phyloP scores from a whole-genome alignment of 2,329 filamentous ascomycete species.

The Diaporthe velutina region DNA sequence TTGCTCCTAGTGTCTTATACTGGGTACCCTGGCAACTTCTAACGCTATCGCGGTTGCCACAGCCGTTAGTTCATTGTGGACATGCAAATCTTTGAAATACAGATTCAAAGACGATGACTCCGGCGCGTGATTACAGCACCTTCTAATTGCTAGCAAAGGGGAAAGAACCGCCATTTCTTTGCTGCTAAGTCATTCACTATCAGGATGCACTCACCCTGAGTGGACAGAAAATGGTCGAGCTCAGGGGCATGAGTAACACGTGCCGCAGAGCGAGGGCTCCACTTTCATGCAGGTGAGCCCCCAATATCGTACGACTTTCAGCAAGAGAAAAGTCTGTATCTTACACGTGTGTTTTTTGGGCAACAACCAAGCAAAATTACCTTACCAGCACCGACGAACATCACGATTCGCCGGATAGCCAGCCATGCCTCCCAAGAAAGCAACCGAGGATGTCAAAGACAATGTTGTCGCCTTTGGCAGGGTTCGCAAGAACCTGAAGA shows the following conservation, averaged over 20 bases:
- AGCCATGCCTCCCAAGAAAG: slow-evolving; percentile 58
- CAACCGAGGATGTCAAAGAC: slow-evolving; percentile 51
- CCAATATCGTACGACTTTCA: slow-evolving; percentile 28
- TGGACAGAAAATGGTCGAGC: slow-evolving; percentile 11
- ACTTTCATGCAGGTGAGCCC: slow-evolving; percentile 9
- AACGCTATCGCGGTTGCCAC: too few species aligned
- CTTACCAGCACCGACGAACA: background rate
- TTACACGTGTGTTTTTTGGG: background rate
- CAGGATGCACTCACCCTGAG: background rate
- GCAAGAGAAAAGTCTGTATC: slow-evolving; percentile 25
- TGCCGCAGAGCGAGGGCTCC: background rate
- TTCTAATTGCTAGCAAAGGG: background rate
- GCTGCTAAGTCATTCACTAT: slow-evolving; percentile 18
- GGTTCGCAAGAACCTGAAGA: slow-evolving; percentile 59
- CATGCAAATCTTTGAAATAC: too few species aligned
- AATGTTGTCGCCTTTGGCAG: slow-evolving; percentile 61
- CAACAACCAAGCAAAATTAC: background rate
- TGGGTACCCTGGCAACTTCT: too few species aligned
- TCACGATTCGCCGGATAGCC: background rate
- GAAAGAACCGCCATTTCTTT: background rate
- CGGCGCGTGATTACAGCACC: too few species aligned
- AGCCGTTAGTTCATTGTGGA: too few species aligned
- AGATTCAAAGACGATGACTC: too few species aligned
- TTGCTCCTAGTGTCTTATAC: too few species aligned
- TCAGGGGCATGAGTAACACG: slow-evolving; percentile 8